These are phyloP conservation scores for Plantago ovata DNA, from an alignment of 257 asterid genomes.

Conservation along the genomic window DNA sequence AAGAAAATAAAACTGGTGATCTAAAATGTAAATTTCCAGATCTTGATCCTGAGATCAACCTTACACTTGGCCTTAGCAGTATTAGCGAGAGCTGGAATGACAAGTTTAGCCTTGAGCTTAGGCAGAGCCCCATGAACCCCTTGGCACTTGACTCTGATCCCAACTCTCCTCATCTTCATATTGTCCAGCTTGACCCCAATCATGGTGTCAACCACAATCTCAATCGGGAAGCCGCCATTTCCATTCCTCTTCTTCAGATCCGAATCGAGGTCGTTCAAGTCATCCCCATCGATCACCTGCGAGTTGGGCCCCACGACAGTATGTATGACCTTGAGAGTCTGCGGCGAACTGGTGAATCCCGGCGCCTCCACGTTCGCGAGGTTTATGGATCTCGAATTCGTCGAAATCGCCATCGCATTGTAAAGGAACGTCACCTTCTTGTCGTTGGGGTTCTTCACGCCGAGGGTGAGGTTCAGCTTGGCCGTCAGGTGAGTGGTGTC, in stretches of 20 bases:
- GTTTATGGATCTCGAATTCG: constrained; percentile 26
- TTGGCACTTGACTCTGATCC: constrained; percentile 67
- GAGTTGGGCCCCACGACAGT: constrained; percentile 30
- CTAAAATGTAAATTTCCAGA: constrained; percentile 72
- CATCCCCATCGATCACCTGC: constrained; percentile 50
- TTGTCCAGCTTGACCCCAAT: constrained; percentile 62
- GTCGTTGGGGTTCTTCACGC: constrained; percentile 66
- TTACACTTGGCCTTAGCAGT: constrained; percentile 50
- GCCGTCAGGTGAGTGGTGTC: constrained; percentile 65
- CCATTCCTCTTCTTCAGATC: constrained; percentile 59
- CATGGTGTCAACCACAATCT: constrained; percentile 59
- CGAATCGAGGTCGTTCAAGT: constrained; percentile 35
- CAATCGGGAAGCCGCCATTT: constrained; percentile 64
- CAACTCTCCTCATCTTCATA: constrained; percentile 56
- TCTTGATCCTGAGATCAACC: constrained; percentile 87
- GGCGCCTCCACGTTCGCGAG: constrained; percentile 49
- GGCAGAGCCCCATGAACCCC: constrained; percentile 66
- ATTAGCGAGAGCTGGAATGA: constrained; percentile 41
- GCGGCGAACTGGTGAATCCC: constrained; percentile 42
- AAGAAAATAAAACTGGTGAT: constrained; percentile 4
- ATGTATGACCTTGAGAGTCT: constrained; percentile 40
- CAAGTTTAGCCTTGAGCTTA: constrained; percentile 59
- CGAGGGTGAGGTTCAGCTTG: constrained; percentile 51
- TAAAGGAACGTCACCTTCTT: constrained; percentile 42
- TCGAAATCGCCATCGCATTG: constrained; percentile 45